Evolutionary conservation across 768 basidiomycete genomes (phyloP).

Genomic region (Calocybe indica): DNA sequence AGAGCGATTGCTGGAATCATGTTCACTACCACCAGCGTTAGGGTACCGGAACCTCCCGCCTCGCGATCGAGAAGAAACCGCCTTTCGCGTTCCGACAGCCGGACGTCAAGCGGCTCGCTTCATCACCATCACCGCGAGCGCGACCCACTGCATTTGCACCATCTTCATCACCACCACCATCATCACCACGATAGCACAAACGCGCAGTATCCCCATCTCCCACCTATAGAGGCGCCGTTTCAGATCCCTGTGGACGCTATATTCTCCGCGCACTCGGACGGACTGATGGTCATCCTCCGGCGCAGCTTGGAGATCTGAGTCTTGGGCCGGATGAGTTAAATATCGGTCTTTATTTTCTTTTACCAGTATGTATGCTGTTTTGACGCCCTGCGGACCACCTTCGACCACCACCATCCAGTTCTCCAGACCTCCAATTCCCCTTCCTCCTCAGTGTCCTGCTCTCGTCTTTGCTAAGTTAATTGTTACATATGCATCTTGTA

Average conservation of each 20-base stretch:
- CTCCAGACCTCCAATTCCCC: not conserved
- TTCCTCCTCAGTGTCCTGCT: not conserved
- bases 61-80: constrained; percentile 7
- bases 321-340: not conserved
- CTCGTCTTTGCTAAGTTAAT: not conserved
- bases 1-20: not conserved
- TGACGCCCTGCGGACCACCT: not conserved
- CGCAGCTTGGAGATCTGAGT: constrained; percentile 17
- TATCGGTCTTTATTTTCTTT: not conserved
- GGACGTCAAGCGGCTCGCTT: constrained; percentile 1
- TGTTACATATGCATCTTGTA: not conserved
- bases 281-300: constrained; percentile 74
- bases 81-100: constrained; percentile 8
- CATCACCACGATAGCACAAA: too few species aligned
- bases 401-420: too few species aligned
- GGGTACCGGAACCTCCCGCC: constrained; percentile 26
- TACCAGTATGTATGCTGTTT: not conserved
- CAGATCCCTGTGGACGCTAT: constrained; percentile 70
- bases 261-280: constrained; percentile 83
- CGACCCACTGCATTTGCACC: too few species aligned
- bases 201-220: not conserved
- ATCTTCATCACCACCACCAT: too few species aligned
- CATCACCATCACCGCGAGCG: too few species aligned
- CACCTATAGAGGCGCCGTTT: constrained; percentile 19
- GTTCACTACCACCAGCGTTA: constrained; percentile 13